Evolutionary conservation across 2,329 filamentous ascomycete genomes (phyloP).

Genomic region (Cucurbitaria berberidis): DNA sequence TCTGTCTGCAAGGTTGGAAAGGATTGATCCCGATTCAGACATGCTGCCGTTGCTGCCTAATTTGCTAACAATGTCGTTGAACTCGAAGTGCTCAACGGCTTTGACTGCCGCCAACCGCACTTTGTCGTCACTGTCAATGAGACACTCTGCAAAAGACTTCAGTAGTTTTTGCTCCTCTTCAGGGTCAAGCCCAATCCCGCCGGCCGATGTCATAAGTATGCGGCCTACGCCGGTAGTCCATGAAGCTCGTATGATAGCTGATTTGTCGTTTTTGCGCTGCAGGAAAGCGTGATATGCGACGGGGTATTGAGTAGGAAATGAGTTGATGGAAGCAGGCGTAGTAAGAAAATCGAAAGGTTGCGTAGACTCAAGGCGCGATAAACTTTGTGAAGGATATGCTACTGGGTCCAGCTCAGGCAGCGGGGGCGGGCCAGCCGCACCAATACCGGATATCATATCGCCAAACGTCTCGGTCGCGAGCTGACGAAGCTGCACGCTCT

Average conservation of each 20-base stretch:
- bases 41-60: slow-evolving; percentile 78
- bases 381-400: slow-evolving; percentile 78
- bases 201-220: slow-evolving; percentile 89
- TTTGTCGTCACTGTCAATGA: slow-evolving; percentile 87
- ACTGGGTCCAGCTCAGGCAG: slow-evolving; percentile 76
- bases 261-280: slow-evolving; percentile 85
- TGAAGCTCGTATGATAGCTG: slow-evolving; percentile 77
- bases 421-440: slow-evolving; percentile 83
- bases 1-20: slow-evolving; percentile 82
- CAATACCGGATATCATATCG: slow-evolving; percentile 92
- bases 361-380: slow-evolving; percentile 47
- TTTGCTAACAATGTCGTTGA: slow-evolving; percentile 81
- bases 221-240: slow-evolving; percentile 86
- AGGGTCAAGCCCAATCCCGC: slow-evolving; percentile 83
- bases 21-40: slow-evolving; percentile 75
- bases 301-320: slow-evolving; percentile 83
- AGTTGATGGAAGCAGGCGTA: slow-evolving; percentile 83
- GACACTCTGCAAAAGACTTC: slow-evolving; percentile 75
- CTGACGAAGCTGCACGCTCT: slow-evolving; percentile 83
- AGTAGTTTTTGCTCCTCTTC: slow-evolving; percentile 81
- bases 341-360: slow-evolving; percentile 68
- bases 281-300: slow-evolving; percentile 84
- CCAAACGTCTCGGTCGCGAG: slow-evolving; percentile 93
- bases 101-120: slow-evolving; percentile 90
- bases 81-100: slow-evolving; percentile 79